Evolutionary conservation across 805 yeast species (phyloP).

Genomic region (Starmera pachycereana): DNA sequence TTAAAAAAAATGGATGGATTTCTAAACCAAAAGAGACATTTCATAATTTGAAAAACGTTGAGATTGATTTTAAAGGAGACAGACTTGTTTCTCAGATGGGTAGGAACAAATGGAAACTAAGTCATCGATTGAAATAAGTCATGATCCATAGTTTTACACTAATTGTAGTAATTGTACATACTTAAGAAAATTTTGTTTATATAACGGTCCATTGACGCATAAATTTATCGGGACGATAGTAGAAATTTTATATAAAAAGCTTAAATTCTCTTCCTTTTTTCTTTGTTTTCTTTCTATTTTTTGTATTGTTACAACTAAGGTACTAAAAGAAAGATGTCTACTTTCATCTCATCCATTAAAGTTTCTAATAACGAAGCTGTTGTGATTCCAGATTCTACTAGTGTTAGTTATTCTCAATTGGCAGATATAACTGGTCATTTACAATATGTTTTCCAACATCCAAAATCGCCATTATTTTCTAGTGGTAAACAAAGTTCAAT

Average conservation of each 20-base stretch:
- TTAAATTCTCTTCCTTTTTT: too few species aligned
- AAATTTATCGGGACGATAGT: too few species aligned
- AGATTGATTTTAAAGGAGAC: slow-evolving; percentile 10
- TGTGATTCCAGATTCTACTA: slow-evolving; percentile 36
- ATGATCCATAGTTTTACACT: too few species aligned
- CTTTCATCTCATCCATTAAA: slow-evolving; percentile 27
- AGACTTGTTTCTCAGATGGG: slow-evolving; percentile 1
- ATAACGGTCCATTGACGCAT: too few species aligned
- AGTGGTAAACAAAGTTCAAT: slow-evolving; percentile 33
- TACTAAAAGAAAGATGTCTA: slow-evolving; percentile 16
- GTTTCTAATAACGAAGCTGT: slow-evolving; percentile 32
- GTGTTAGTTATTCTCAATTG: slow-evolving; percentile 34
- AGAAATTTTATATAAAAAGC: too few species aligned
- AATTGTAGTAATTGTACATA: neutral
- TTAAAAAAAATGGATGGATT: slow-evolving; percentile 15
- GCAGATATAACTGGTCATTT: slow-evolving; percentile 35
- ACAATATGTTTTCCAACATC: slow-evolving; percentile 34
- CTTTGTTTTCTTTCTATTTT: too few species aligned
- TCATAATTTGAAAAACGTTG: slow-evolving; percentile 13
- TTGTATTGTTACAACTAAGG: neutral
- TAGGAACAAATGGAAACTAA: neutral
- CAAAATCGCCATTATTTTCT: slow-evolving; percentile 30
- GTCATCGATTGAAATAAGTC: neutral
- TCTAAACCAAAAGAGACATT: slow-evolving; percentile 14
- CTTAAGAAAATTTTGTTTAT: neutral